These are phyloP conservation scores for Neopestalotiopsis rosae DNA, from an alignment of 2,329 filamentous ascomycete species.

Conservation along the genomic window DNA sequence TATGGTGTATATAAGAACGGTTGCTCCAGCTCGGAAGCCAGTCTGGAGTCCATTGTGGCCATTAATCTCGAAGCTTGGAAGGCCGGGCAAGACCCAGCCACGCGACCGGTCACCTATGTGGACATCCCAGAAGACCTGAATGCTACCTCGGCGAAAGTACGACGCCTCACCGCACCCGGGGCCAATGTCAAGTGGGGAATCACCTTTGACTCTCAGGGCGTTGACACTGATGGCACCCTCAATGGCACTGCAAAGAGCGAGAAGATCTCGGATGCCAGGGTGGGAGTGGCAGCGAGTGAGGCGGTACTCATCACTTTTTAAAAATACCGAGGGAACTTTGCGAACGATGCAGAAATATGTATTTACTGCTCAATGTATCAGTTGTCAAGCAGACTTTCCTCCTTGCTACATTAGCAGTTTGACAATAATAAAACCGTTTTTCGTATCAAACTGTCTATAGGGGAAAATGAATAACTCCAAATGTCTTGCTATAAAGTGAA, in stretches of 20 bases:
- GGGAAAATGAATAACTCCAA: no score
- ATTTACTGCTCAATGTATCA: neutral
- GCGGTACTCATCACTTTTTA: conserved; percentile 3
- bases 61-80: conserved; percentile 27
- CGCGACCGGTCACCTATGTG: neutral
- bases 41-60: conserved; percentile 19
- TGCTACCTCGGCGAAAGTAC: neutral
- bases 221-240: neutral
- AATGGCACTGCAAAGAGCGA: neutral
- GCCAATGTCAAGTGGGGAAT: neutral
- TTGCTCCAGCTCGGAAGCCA: neutral
- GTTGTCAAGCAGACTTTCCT: neutral
- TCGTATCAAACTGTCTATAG: no score
- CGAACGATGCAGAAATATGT: neutral
- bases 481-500: no score
- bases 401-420: no score
- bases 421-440: no score
- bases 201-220: conserved; percentile 2
- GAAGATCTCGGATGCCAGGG: neutral
- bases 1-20: conserved; percentile 27
- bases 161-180: conserved; percentile 3
- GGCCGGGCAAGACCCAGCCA: conserved; percentile 15
- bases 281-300: conserved; percentile 1
- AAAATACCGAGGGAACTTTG: neutral
- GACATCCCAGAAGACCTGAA: neutral